phyloP scores from a whole-genome alignment of 352 stramenopile genomes.

The Plasmopara muralis region DNA sequence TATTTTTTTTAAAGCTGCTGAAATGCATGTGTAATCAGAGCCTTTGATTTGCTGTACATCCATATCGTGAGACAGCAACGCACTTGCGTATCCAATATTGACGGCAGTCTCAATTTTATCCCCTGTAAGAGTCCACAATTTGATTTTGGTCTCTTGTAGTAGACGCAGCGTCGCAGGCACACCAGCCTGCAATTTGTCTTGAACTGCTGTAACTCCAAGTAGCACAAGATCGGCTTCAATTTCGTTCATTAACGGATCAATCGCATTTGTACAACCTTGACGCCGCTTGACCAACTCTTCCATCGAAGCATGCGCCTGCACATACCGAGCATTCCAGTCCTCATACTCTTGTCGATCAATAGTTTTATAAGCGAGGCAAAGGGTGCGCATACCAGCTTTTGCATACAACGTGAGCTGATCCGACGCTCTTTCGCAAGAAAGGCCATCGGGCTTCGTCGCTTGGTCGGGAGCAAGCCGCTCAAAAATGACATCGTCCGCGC shows the following conservation, averaged over 20 bases:
- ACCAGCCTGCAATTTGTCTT: slow-evolving; percentile 90
- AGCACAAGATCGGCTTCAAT: slow-evolving; percentile 76
- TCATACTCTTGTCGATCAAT: slow-evolving; percentile 47
- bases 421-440: slow-evolving; percentile 20
- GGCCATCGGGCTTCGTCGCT: slow-evolving; percentile 11
- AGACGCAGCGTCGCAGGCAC: slow-evolving; percentile 84
- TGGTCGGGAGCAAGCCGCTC: slow-evolving; percentile 46
- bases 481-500: slow-evolving; percentile 77
- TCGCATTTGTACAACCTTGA: slow-evolving; percentile 54
- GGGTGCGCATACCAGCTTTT: slow-evolving; percentile 68
- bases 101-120: slow-evolving; percentile 94
- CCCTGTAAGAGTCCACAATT: slow-evolving; percentile 93
- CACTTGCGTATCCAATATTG: slow-evolving; percentile 92
- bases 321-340: slow-evolving; percentile 52
- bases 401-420: slow-evolving; percentile 62
- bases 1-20: slow-evolving; percentile 46
- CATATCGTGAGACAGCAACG: slow-evolving; percentile 76
- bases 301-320: slow-evolving; percentile 48
- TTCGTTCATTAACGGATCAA: slow-evolving; percentile 73
- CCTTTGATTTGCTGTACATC: slow-evolving; percentile 58
- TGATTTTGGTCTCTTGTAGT: slow-evolving; percentile 86
- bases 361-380: slow-evolving; percentile 63
- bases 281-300: slow-evolving; percentile 69
- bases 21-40: slow-evolving; percentile 53
- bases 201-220: slow-evolving; percentile 87